Percentiles rank a stretch among this genome's conserved stretches.
Conservation (phyloP, 768 basidiomycete genomes). For the Pholiota microspora region DNA sequence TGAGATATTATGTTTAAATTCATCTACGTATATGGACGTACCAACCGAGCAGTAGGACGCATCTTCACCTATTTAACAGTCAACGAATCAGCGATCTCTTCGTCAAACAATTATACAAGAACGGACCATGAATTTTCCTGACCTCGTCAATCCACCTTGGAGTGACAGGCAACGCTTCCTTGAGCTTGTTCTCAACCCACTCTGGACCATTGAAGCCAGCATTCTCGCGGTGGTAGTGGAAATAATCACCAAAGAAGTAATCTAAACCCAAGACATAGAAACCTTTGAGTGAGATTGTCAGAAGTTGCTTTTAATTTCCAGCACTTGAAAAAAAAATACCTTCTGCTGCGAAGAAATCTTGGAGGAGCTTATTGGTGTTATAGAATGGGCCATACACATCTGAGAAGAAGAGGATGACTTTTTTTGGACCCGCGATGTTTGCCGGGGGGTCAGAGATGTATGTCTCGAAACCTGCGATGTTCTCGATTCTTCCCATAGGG, state of each 20-base stretch:
- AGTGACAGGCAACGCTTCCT: slow-evolving; percentile 23
- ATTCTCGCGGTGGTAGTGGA: slow-evolving; percentile 37
- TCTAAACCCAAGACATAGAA: slow-evolving; percentile 57
- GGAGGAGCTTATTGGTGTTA: slow-evolving; percentile 55
- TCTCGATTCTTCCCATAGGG: slow-evolving; percentile 38
- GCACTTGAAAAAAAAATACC: slow-evolving; percentile 33
- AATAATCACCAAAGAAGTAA: slow-evolving; percentile 58
- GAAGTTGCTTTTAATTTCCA: neutral
- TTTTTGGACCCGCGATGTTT: slow-evolving; percentile 32
- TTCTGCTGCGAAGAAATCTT: slow-evolving; percentile 61
- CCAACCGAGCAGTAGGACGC: neutral
- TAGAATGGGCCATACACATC: slow-evolving; percentile 63
- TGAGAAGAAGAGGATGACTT: slow-evolving; percentile 54
- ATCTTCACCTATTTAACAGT: neutral
- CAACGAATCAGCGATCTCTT: too few species aligned
- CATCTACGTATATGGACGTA: neutral
- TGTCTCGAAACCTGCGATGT: slow-evolving; percentile 44
- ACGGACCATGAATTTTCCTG: neutral
- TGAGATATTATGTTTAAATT: neutral
- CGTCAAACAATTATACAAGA: neutral
- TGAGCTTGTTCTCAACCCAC: slow-evolving; percentile 2
- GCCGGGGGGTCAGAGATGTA: slow-evolving; percentile 54
- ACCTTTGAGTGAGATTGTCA: slow-evolving; percentile 29
- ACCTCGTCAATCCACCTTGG: slow-evolving; percentile 7
- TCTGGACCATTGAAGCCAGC: neutral